Conservation (phyloP, 495 filamentous ascomycete genomes). For the Penicillium alfredii region DNA sequence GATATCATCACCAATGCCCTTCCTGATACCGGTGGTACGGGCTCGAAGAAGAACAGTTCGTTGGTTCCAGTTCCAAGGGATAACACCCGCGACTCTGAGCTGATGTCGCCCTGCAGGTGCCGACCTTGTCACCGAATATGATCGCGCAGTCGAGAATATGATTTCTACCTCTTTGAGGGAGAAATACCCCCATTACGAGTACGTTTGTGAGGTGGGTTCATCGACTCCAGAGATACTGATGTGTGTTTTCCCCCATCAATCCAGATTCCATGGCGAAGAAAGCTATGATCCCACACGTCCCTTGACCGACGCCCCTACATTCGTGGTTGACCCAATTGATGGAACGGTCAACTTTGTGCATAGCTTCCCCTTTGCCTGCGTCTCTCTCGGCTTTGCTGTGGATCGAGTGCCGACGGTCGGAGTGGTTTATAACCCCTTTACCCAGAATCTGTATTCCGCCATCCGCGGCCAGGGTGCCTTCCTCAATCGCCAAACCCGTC, state of each 20-base stretch:
- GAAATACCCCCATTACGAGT: constrained; percentile 61
- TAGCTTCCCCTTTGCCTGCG: constrained; percentile 69
- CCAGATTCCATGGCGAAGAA: constrained; percentile 73
- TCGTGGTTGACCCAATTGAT: constrained; percentile 87
- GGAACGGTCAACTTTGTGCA: constrained; percentile 89
- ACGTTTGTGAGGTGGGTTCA: constrained; percentile 8
- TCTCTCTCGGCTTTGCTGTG: constrained; percentile 73
- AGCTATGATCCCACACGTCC: constrained; percentile 64
- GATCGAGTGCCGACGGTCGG: constrained; percentile 61
- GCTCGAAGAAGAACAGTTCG: constrained; percentile 81
- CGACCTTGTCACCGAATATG: constrained; percentile 84
- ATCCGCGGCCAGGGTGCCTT: constrained; percentile 65
- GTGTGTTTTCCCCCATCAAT: constrained; percentile 15
- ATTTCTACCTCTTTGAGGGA: constrained; percentile 56
- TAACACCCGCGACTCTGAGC: constrained; percentile 3
- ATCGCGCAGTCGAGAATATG: constrained; percentile 74
- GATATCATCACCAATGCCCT: constrained; percentile 73
- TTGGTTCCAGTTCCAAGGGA: constrained; percentile 4
- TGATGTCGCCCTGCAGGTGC: constrained; percentile 45
- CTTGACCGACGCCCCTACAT: constrained; percentile 68
- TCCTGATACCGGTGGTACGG: constrained; percentile 55
- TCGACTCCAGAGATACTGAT: neutral
- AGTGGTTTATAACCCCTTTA: constrained; percentile 80
- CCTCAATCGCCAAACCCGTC: constrained; percentile 43
- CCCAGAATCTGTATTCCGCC: constrained; percentile 60